A percentile compares a stretch with the other conserved stretches of the same genome.
Evolutionary conservation across 306 rosid species (phyloP).

Genomic region (Luffa acutangula): DNA sequence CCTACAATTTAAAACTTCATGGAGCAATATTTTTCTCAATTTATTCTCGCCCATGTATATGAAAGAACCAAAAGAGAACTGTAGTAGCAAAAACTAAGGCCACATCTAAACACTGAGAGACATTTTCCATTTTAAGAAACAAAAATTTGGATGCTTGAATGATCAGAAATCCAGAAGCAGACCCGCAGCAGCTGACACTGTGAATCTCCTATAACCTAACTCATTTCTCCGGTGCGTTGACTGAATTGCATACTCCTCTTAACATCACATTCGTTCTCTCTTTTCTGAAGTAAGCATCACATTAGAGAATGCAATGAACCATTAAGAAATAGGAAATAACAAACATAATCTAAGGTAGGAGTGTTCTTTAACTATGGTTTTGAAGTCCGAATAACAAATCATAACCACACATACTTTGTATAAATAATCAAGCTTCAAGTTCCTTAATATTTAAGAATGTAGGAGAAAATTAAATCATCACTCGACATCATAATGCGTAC

Average conservation of each 20-base stretch:
- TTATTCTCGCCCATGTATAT: neutral
- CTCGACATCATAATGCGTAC: constrained; percentile 21
- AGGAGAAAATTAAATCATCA: neutral
- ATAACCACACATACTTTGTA: neutral
- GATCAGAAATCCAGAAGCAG: neutral
- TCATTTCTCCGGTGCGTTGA: neutral
- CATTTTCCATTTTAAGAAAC: neutral
- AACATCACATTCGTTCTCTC: neutral
- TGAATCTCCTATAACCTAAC: neutral
- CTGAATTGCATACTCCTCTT: neutral
- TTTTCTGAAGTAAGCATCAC: neutral
- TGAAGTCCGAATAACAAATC: neutral
- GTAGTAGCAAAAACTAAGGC: neutral
- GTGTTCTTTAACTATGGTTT: neutral
- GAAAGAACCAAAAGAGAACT: neutral
- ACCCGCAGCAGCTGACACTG: neutral
- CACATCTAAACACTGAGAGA: neutral
- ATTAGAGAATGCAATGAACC: neutral
- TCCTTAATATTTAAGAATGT: constrained; percentile 1
- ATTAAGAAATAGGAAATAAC: neutral
- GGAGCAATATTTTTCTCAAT: neutral
- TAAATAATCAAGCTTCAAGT: neutral
- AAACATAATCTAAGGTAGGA: neutral
- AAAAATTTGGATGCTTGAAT: neutral
- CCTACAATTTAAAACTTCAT: neutral